Evolutionary conservation across 257 asterid genomes (phyloP).

Genomic region (Nicotiana paniculata): DNA sequence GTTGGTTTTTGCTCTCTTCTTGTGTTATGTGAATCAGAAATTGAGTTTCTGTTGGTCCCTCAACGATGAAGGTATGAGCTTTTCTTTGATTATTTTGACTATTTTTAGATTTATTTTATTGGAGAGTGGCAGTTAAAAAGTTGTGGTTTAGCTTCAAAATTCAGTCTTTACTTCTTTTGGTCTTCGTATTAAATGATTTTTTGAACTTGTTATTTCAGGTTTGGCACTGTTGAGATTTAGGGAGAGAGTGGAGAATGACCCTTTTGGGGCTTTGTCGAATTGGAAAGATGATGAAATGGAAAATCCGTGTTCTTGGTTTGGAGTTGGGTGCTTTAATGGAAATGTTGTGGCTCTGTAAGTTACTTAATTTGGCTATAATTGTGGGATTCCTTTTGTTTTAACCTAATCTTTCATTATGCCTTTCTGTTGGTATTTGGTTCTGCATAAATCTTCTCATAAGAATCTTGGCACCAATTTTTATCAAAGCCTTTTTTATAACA

Average conservation of each 20-base stretch:
- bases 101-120: background rate
- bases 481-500: background rate
- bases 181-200: background rate
- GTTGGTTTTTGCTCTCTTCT: slow-evolving; percentile 12
- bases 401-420: too few relatives aligned
- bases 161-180: background rate
- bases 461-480: background rate
- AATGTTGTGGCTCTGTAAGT: slow-evolving; percentile 69
- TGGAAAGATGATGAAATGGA: slow-evolving; percentile 61
- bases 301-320: slow-evolving; percentile 73
- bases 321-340: slow-evolving; percentile 64
- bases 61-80: slow-evolving; percentile 57
- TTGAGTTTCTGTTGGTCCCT: slow-evolving; percentile 29
- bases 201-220: slow-evolving; percentile 33
- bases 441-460: too few relatives aligned
- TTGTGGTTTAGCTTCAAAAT: background rate
- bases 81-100: background rate
- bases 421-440: too few relatives aligned
- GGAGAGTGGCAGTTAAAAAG: background rate
- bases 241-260: slow-evolving; percentile 52
- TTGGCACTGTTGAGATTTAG: slow-evolving; percentile 55
- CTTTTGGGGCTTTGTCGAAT: slow-evolving; percentile 51
- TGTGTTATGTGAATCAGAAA: slow-evolving; percentile 18
- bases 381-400: too few relatives aligned
- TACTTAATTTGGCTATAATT: background rate